Evolutionary conservation across 2,329 filamentous ascomycete species (phyloP).

Genomic region (Penicillium fuscoglaucum): DNA sequence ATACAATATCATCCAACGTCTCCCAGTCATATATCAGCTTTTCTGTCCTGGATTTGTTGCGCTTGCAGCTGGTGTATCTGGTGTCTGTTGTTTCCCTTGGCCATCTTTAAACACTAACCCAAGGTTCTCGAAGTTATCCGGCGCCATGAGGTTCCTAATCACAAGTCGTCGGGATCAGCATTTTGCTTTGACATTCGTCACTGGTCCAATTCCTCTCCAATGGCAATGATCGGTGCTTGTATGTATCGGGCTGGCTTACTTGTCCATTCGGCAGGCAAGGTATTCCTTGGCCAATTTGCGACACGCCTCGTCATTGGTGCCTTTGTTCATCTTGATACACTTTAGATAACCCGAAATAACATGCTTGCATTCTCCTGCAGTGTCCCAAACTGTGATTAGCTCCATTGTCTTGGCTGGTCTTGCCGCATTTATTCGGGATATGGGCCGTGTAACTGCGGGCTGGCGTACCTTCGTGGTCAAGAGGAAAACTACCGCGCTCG

Average conservation of each 20-base stretch:
- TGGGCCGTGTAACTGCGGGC: background rate
- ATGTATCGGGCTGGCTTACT: constrained; percentile 55
- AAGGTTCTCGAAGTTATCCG: constrained; percentile 90
- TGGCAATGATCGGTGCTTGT: background rate
- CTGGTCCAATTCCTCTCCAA: background rate
- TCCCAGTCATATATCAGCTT: constrained; percentile 7
- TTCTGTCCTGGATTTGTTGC: constrained; percentile 7
- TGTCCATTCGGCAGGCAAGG: constrained; percentile 89
- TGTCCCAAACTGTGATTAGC: background rate
- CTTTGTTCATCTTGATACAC: constrained; percentile 81
- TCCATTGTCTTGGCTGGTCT: background rate
- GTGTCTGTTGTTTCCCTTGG: constrained; percentile 16
- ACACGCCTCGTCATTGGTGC: constrained; percentile 84
- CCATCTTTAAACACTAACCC: constrained; percentile 65
- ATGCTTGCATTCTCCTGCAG: constrained; percentile 82
- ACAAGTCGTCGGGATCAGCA: constrained; percentile 6
- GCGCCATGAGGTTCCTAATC: constrained; percentile 86
- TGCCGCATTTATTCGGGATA: background rate
- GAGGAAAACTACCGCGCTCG: constrained; percentile 90
- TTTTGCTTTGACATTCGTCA: background rate
- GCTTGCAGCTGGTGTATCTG: constrained; percentile 1
- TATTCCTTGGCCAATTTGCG: constrained; percentile 85
- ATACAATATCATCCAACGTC: constrained; percentile 22
- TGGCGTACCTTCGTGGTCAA: constrained; percentile 77
- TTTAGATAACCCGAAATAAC: constrained; percentile 82